Evolutionary conservation across 2,329 filamentous ascomycete genomes (phyloP).

Genomic region (Verticillium nubilum): DNA sequence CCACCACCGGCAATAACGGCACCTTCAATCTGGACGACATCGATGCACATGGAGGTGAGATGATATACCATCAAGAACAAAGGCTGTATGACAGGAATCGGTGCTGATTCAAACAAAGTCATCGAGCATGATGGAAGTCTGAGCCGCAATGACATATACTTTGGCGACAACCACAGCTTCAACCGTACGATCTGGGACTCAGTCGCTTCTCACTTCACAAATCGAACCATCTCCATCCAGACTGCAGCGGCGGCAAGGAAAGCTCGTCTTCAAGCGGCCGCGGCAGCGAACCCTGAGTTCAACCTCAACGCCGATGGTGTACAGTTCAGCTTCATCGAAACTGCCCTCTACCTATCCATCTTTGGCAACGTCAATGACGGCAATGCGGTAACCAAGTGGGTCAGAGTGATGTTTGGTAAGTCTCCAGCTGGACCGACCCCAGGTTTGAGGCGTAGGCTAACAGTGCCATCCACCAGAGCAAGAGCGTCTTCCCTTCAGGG

Average conservation of each 20-base stretch:
- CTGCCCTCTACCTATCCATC: slow-evolving; percentile 14
- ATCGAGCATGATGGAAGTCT: slow-evolving; percentile 28
- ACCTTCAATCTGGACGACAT: slow-evolving; percentile 24
- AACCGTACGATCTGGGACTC: slow-evolving; percentile 18
- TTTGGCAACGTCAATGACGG: slow-evolving; percentile 14
- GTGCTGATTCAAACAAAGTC: slow-evolving; percentile 12
- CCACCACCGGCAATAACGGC: slow-evolving; percentile 19
- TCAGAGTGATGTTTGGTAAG: slow-evolving; percentile 13
- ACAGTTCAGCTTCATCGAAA: slow-evolving; percentile 15
- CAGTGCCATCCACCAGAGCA: not conserved
- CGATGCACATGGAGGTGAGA: slow-evolving; percentile 15
- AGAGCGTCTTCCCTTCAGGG: slow-evolving; percentile 10
- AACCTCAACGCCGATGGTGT: slow-evolving; percentile 8
- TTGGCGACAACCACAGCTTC: slow-evolving; percentile 25
- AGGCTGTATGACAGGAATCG: no score
- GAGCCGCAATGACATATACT: slow-evolving; percentile 20
- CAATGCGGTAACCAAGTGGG: slow-evolving; percentile 13
- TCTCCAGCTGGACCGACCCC: not conserved
- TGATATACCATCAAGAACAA: no score
- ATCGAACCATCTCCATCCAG: slow-evolving; percentile 19
- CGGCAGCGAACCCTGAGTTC: slow-evolving; percentile 18
- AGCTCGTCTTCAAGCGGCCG: slow-evolving; percentile 17
- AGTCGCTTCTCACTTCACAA: slow-evolving; percentile 13
- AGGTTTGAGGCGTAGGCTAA: not conserved
- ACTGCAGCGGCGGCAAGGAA: slow-evolving; percentile 20